Evolutionary conservation across 2,329 filamentous ascomycete species (phyloP).

Genomic region (Botrytis tulipae): DNA sequence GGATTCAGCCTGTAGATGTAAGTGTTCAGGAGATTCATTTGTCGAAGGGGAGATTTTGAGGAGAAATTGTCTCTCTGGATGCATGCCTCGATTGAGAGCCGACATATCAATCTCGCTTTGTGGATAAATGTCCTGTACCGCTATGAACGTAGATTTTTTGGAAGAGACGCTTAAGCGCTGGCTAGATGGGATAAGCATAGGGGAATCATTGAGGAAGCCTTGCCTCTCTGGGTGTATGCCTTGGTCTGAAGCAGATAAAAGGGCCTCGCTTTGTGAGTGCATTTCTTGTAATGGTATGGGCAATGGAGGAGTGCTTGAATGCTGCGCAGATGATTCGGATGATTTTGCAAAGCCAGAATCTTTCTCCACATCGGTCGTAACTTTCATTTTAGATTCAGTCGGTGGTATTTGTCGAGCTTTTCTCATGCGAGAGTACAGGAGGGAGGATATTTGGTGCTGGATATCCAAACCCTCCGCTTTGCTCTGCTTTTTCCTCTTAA

Average conservation of each 20-base stretch:
- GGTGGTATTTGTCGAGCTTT: not conserved
- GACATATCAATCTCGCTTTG: not conserved
- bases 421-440: not conserved
- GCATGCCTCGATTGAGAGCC: not conserved
- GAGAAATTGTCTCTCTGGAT: not conserved
- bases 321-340: not conserved
- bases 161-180: not conserved
- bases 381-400: not conserved
- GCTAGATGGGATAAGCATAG: not conserved
- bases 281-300: not conserved
- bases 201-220: not conserved
- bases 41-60: not conserved
- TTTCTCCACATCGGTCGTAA: not conserved
- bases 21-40: not conserved
- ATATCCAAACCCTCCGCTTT: slow-evolving; percentile 1
- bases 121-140: not conserved
- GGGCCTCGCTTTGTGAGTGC: not conserved
- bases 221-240: not conserved
- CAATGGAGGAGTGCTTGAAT: not conserved
- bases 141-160: not conserved
- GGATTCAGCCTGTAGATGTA: not conserved
- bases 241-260: not conserved
- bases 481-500: not conserved
- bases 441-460: slow-evolving; percentile 8
- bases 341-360: not conserved